Conservation (phyloP, 306 rosid species). For the Arachis hypogaea region DNA sequence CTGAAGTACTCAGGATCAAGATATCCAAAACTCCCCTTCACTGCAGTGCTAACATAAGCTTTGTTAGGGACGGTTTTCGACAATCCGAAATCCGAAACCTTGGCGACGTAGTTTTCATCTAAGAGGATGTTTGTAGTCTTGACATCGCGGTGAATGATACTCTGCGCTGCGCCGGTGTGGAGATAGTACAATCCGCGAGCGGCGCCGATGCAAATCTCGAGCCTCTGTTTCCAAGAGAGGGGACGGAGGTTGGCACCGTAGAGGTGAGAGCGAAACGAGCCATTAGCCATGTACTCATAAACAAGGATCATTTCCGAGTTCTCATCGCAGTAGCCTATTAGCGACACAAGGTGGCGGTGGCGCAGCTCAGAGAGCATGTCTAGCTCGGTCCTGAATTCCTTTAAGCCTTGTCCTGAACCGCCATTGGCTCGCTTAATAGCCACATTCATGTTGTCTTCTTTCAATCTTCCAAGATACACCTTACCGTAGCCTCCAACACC, state of each 20-base stretch:
- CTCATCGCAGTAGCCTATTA: conserved; percentile 82
- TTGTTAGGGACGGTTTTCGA: conserved; percentile 73
- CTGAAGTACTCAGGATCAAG: conserved; percentile 87
- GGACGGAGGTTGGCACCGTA: conserved; percentile 58
- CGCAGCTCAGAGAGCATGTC: conserved; percentile 82
- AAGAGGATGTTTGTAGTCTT: conserved; percentile 89
- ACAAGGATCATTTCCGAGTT: conserved; percentile 84
- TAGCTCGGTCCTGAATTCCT: conserved; percentile 79
- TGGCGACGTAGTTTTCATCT: conserved; percentile 73
- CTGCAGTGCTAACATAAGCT: conserved; percentile 83
- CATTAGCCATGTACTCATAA: conserved; percentile 84
- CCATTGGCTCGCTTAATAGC: conserved; percentile 77
- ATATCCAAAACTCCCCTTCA: conserved; percentile 93
- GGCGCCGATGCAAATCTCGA: conserved; percentile 81
- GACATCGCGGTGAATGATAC: conserved; percentile 81
- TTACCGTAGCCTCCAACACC: conserved; percentile 94
- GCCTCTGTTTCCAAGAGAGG: conserved; percentile 81
- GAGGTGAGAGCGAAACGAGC: conserved; percentile 77
- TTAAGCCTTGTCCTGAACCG: conserved; percentile 77
- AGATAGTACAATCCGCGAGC: conserved; percentile 90
- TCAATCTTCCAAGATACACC: conserved; percentile 67
- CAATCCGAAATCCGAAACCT: conserved; percentile 85
- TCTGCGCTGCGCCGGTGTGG: conserved; percentile 84
- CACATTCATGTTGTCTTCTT: conserved; percentile 64
- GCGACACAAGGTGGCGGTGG: conserved; percentile 85